A percentile compares a stretch with the other conserved stretches of the same genome.
phyloP scores from a whole-genome alignment of 2,329 filamentous ascomycete genomes.

The Teratosphaeria gauchensis region DNA sequence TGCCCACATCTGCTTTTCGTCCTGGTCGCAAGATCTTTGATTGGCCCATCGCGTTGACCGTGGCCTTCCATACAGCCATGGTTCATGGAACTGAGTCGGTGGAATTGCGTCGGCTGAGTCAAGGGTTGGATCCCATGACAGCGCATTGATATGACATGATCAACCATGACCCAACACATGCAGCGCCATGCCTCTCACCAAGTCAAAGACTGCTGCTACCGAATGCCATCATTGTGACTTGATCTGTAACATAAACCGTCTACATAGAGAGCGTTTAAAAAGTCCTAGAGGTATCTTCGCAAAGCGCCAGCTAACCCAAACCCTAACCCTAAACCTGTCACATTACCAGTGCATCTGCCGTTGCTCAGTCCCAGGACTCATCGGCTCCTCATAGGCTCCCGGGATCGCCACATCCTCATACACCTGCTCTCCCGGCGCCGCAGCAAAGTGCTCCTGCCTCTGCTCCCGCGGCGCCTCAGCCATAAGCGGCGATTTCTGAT shows the following conservation, averaged over 20 bases:
- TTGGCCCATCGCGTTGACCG: too few relatives aligned
- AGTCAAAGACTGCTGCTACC: too few relatives aligned
- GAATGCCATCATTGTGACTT: too few relatives aligned
- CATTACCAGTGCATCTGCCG: slow-evolving; percentile 1
- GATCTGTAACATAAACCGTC: background rate
- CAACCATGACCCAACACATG: too few relatives aligned
- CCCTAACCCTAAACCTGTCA: background rate
- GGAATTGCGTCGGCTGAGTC: too few relatives aligned
- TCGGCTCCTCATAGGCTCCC: slow-evolving; percentile 53
- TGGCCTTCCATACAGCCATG: too few relatives aligned
- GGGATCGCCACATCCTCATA: slow-evolving; percentile 86
- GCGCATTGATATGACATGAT: too few relatives aligned
- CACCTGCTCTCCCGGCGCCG: slow-evolving; percentile 68
- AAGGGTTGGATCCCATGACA: too few relatives aligned
- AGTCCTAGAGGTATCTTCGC: background rate
- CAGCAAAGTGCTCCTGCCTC: slow-evolving; percentile 51
- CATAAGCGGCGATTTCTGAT: slow-evolving; percentile 32
- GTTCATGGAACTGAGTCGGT: too few relatives aligned
- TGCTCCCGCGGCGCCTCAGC: slow-evolving; percentile 33
- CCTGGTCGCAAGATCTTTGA: too few relatives aligned
- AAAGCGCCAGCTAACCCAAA: background rate
- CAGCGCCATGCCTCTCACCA: too few relatives aligned
- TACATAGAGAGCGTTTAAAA: background rate
- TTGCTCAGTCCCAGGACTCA: slow-evolving; percentile 7
- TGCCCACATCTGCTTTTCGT: too few relatives aligned